These are phyloP conservation scores for Mycena floridula DNA, from an alignment of 768 basidiomycete species.

Conservation along the genomic window DNA sequence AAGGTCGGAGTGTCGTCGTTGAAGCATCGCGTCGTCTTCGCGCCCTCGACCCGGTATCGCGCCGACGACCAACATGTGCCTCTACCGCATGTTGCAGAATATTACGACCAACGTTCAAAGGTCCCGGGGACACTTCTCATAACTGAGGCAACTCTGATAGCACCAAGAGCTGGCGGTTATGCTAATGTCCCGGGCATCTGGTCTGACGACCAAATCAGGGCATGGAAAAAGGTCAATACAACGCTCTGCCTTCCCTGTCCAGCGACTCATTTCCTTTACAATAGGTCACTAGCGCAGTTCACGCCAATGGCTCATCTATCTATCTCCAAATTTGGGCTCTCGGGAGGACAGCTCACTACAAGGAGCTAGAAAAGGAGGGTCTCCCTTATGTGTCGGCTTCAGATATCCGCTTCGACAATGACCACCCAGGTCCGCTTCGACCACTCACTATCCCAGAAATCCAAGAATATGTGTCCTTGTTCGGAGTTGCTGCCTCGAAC, in stretches of 20 bases:
- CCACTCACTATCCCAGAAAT: conserved; percentile 39
- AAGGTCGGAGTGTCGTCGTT: conserved; percentile 18
- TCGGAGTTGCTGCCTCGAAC: conserved; percentile 47
- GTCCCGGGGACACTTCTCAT: conserved; percentile 31
- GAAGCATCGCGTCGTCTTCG: conserved; percentile 27
- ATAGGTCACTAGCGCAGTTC: conserved; percentile 52
- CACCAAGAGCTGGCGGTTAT: conserved; percentile 18
- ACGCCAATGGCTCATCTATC: conserved; percentile 43
- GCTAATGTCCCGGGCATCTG: conserved; percentile 32
- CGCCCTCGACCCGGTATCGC: conserved; percentile 28
- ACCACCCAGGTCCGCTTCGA: conserved; percentile 9
- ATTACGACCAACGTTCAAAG: conserved; percentile 26
- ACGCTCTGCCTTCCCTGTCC: background rate
- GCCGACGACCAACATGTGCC: conserved; percentile 17
- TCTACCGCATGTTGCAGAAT: conserved; percentile 18
- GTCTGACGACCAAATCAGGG: conserved; percentile 32
- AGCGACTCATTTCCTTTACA: background rate
- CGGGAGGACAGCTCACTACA: conserved; percentile 21
- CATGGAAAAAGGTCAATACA: conserved; percentile 38
- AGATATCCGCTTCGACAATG: conserved; percentile 8
- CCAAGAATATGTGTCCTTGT: conserved; percentile 41
- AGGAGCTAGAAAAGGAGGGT: conserved; percentile 19
- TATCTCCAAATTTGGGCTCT: conserved; percentile 42
- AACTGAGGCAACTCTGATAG: conserved; percentile 36
- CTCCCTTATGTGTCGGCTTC: conserved; percentile 24